A percentile compares a stretch with the other conserved stretches of the same genome.
Evolutionary conservation across 148 eudicot genomes (phyloP).

Genomic region (Chenopodium album): DNA sequence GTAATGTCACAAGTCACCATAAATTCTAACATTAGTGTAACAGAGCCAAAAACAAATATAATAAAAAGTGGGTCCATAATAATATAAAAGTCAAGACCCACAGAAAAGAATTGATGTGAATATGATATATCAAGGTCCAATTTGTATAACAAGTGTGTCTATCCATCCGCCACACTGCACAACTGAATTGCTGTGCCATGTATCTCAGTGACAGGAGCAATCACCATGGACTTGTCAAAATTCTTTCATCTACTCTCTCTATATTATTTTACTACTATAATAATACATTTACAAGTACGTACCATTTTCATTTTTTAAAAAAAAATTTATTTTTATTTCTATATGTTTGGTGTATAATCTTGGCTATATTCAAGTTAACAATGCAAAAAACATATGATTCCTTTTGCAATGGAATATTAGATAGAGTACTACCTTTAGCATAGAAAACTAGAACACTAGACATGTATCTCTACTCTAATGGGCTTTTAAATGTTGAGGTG

Average conservation of each 20-base stretch:
- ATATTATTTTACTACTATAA: background rate
- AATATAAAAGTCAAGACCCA: slow-evolving; percentile 31
- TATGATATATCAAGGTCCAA: slow-evolving; percentile 38
- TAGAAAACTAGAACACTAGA: background rate
- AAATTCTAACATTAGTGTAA: slow-evolving; percentile 16
- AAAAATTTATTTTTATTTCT: background rate
- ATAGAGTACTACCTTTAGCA: background rate
- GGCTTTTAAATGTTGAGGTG: too few relatives aligned
- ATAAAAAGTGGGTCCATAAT: slow-evolving; percentile 7
- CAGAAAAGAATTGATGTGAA: slow-evolving; percentile 33
- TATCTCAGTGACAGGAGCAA: slow-evolving; percentile 28
- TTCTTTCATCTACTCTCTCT: background rate
- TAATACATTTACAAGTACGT: background rate
- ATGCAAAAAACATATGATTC: background rate
- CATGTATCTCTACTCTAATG: background rate
- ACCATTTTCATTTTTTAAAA: too few relatives aligned
- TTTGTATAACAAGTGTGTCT: slow-evolving; percentile 31
- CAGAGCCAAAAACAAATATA: background rate
- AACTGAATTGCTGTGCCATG: slow-evolving; percentile 41
- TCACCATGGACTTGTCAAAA: slow-evolving; percentile 35
- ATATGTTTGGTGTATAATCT: background rate
- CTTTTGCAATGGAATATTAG: background rate
- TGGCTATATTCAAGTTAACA: background rate
- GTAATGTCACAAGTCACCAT: slow-evolving; percentile 35
- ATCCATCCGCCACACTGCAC: slow-evolving; percentile 33